These are phyloP conservation scores for Alternaria solani DNA, from an alignment of 2,329 filamentous ascomycete genomes.

Conservation along the genomic window DNA sequence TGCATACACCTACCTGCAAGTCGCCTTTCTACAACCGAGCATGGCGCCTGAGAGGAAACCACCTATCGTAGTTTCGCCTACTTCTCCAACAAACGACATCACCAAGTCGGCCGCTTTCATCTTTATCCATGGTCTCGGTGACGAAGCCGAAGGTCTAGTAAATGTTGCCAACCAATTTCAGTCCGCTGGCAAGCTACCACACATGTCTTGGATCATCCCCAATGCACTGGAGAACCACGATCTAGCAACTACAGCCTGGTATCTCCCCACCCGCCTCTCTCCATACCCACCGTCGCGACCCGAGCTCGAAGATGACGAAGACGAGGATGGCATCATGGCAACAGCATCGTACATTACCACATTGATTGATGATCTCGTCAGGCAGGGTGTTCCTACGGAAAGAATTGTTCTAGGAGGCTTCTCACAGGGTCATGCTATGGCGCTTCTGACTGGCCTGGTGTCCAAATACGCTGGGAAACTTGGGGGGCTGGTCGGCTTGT, in stretches of 20 bases:
- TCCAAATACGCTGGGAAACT: slow-evolving; percentile 54
- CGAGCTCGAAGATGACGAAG: slow-evolving; percentile 57
- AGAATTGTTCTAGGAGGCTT: slow-evolving; percentile 59
- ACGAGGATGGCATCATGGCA: slow-evolving; percentile 55
- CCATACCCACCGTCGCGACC: slow-evolving; percentile 52
- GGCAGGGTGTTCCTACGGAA: slow-evolving; percentile 52
- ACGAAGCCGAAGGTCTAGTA: slow-evolving; percentile 56
- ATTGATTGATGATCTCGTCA: slow-evolving; percentile 54
- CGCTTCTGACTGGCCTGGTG: slow-evolving; percentile 54
- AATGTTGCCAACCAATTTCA: slow-evolving; percentile 60
- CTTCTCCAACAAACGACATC: slow-evolving; percentile 43
- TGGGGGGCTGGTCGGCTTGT: slow-evolving; percentile 54
- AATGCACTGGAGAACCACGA: slow-evolving; percentile 59
- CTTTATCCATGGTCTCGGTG: slow-evolving; percentile 58
- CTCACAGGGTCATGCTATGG: slow-evolving; percentile 58
- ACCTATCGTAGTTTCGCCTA: slow-evolving; percentile 52
- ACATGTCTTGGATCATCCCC: slow-evolving; percentile 61
- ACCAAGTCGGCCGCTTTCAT: slow-evolving; percentile 55
- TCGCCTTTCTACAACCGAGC: background rate
- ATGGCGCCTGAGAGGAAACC: slow-evolving; percentile 22
- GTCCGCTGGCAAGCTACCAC: slow-evolving; percentile 56
- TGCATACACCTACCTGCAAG: background rate
- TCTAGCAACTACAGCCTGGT: slow-evolving; percentile 58
- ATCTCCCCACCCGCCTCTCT: slow-evolving; percentile 52
- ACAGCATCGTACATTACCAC: slow-evolving; percentile 53